phyloP scores from a whole-genome alignment of 371 early-diverging fungal genomes.

The Mucor circinelloides region DNA sequence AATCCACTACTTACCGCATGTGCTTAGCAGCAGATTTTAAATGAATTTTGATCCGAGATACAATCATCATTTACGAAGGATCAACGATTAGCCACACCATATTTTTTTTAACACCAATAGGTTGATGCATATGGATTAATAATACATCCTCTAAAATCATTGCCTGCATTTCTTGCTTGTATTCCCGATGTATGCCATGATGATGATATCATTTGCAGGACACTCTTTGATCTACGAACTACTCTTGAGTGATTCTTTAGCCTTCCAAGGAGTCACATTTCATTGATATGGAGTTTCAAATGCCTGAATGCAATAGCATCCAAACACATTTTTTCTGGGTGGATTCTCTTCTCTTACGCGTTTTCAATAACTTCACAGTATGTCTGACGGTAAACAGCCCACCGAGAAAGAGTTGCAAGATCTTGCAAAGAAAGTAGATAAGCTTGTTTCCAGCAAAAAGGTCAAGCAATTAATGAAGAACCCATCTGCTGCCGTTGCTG shows the following conservation, averaged over 20 bases:
- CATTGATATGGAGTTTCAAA: neutral
- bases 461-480: slow-evolving; percentile 8
- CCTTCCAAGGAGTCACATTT: neutral
- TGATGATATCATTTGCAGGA: neutral
- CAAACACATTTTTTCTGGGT: neutral
- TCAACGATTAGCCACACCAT: neutral
- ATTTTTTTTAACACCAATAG: neutral
- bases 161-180: neutral
- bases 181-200: neutral
- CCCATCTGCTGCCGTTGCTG: slow-evolving; percentile 5
- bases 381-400: slow-evolving; percentile 20
- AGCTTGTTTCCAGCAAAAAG: slow-evolving; percentile 21
- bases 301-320: neutral
- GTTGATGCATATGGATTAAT: neutral
- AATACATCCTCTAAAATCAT: neutral
- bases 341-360: slow-evolving; percentile 2
- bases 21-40: neutral
- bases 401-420: slow-evolving; percentile 34
- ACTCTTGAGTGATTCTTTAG: neutral
- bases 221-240: neutral
- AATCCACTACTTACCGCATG: neutral
- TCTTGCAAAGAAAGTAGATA: slow-evolving; percentile 30
- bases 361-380: neutral
- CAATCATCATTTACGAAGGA: neutral
- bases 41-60: neutral